Conservation (phyloP, 2,329 filamentous ascomycete species). For the Paracoccidioides brasiliensis region DNA sequence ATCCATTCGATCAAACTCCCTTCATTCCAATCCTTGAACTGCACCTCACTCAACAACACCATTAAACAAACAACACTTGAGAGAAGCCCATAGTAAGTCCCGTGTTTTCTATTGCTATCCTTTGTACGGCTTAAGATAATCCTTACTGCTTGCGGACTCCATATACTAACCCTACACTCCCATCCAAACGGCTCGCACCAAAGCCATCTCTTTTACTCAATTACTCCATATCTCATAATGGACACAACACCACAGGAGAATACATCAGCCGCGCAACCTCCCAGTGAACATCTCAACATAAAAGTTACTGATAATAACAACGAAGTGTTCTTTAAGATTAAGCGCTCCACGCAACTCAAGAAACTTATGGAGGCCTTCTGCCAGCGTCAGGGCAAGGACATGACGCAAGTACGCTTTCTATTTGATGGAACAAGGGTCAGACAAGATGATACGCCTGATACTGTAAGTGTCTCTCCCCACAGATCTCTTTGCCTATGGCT, state of each 20-base stretch:
- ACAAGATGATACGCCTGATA: conserved; percentile 77
- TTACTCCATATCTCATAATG: not conserved
- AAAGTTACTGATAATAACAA: conserved; percentile 99
- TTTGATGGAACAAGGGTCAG: conserved; percentile 94
- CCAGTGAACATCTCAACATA: conserved; percentile 85
- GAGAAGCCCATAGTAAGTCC: not conserved
- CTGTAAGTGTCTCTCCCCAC: conserved; percentile 47
- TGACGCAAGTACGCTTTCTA: conserved; percentile 75
- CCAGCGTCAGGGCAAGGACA: conserved; percentile 82
- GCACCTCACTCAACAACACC: not conserved
- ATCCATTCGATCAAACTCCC: not conserved
- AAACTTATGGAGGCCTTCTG: conserved; percentile 99
- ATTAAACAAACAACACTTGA: not conserved
- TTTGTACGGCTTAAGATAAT: not conserved
- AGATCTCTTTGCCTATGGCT: not conserved
- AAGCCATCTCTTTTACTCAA: no score
- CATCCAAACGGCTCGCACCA: no score
- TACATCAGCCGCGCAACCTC: conserved; percentile 16
- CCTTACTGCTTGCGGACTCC: not conserved
- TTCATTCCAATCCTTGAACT: not conserved
- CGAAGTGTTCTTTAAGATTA: conserved; percentile 99
- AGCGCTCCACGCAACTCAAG: conserved; percentile 86
- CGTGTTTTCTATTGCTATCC: not conserved
- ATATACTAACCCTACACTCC: not conserved
- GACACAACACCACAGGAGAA: not conserved